These are phyloP conservation scores for Ceratocystis harringtonii DNA, from an alignment of 2,329 filamentous ascomycete genomes.

Conservation along the genomic window DNA sequence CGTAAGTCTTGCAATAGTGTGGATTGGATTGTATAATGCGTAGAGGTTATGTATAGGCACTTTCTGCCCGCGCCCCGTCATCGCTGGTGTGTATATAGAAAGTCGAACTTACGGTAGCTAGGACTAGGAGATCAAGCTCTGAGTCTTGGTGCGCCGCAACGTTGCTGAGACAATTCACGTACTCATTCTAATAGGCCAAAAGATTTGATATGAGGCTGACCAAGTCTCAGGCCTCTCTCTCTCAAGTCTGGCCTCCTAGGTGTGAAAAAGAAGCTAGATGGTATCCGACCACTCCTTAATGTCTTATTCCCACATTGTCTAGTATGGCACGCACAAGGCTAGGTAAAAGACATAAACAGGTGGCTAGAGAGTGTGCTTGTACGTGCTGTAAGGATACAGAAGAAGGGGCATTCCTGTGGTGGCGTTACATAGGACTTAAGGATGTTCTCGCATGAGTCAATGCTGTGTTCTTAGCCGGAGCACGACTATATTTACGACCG, in stretches of 20 bases:
- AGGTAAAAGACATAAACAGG: not conserved
- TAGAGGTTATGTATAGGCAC: too few species aligned
- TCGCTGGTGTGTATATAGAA: not conserved
- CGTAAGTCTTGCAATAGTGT: too few species aligned
- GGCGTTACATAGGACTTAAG: not conserved
- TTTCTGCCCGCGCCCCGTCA: too few species aligned
- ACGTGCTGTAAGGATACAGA: not conserved
- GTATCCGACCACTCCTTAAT: not conserved
- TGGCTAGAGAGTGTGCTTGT: not conserved
- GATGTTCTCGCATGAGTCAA: not conserved
- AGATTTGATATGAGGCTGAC: not conserved
- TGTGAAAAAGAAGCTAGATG: not conserved
- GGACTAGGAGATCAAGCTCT: not conserved
- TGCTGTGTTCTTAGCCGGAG: not conserved
- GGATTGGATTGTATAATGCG: too few species aligned
- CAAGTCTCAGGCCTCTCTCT: not conserved
- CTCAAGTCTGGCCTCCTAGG: not conserved
- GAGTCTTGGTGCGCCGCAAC: not conserved
- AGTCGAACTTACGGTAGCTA: too few species aligned
- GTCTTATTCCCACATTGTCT: not conserved
- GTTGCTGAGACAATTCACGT: not conserved
- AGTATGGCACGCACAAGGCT: not conserved
- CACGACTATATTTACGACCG: not conserved
- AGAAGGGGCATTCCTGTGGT: not conserved
- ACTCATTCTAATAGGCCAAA: not conserved